These are phyloP conservation scores for Candida sithepensis DNA, from an alignment of 805 yeast genomes.

Conservation along the genomic window DNA sequence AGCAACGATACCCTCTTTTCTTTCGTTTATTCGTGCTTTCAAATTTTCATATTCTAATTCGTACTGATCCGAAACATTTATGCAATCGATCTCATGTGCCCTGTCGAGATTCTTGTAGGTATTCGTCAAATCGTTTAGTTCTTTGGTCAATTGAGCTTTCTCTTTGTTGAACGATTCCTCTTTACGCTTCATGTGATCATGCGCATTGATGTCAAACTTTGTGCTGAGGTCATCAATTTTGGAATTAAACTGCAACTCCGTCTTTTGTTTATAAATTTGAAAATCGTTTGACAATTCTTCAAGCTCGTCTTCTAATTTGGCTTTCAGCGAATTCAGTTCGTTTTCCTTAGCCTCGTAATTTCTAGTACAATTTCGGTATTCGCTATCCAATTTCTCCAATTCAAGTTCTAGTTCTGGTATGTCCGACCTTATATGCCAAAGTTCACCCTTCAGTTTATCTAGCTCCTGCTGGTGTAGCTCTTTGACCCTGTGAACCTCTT, in stretches of 20 bases:
- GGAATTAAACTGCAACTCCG: conserved; percentile 25
- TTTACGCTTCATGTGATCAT: conserved; percentile 34
- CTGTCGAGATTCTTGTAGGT: conserved; percentile 1
- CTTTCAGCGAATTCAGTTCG: conserved; percentile 27
- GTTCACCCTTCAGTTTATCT: conserved; percentile 22
- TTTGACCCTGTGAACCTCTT: conserved; percentile 11
- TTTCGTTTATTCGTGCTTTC: background rate
- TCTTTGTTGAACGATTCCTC: conserved; percentile 29
- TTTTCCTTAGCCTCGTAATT: conserved; percentile 28
- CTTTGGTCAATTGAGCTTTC: conserved; percentile 21
- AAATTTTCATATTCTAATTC: conserved; percentile 1
- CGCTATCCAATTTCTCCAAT: conserved; percentile 28
- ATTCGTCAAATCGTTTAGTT: conserved; percentile 22
- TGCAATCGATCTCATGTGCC: conserved; percentile 9
- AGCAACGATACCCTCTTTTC: background rate
- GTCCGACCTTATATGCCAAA: conserved; percentile 25
- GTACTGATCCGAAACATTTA: conserved; percentile 30
- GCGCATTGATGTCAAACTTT: conserved; percentile 28
- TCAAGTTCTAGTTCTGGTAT: conserved; percentile 26
- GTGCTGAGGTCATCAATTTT: conserved; percentile 23
- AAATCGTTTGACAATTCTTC: conserved; percentile 32
- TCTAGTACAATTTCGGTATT: conserved; percentile 12
- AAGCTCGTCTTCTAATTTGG: conserved; percentile 24
- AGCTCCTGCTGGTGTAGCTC: conserved; percentile 19
- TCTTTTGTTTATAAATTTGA: conserved; percentile 32